Evolutionary conservation across 495 filamentous ascomycete genomes (phyloP), one percentile per base, ranked within the genome.

Genomic region (Xylaria sp.): DNA sequence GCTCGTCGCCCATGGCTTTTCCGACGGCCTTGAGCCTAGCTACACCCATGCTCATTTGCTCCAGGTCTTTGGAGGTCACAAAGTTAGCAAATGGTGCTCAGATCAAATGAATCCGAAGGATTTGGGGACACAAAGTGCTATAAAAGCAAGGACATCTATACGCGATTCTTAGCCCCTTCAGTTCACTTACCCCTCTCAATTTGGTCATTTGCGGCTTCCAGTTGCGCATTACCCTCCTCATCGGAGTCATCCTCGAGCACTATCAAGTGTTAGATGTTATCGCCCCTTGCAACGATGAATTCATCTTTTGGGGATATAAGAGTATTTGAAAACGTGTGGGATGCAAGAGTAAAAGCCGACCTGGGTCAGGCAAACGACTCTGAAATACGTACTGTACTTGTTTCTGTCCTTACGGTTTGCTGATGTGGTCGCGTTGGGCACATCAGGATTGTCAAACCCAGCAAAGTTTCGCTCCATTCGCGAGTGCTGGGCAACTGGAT

Each of bases 201-300:
- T 77, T 92, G 84, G 58, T 88, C 84, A 76, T 97, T 93, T 86
- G 92, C 89, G 61, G 87, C 87, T 43, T 94, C 92, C 64, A 94
- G 91, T 68, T 70, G 61, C 46, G 62, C 46, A 53, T 61, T 71
- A 52, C 67, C 50, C 26, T 78, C 77, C 9, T 75, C 75, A 4
- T 79, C 76, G 1, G 72, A 74, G 68, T 74, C 77, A 46, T 77
- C 77, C 24, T 79, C 77, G 5, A 79, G 61, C 6, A 71, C 68
- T 69, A 29, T 17, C 53, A 17, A 46, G 12, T 0, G 57, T 69
- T 52, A 69, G 67, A 41, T 61, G 31, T 21, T 29, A 31, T 52
- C 48, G 43, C 31, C 26, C 12, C 41, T 48, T 12, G 3, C 29
- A 31, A 59, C 17, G 19, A 19, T 19, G 14, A 26, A 67, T n/a